Evolutionary conservation across 331 rosid genomes (phyloP), one percentile per base, ranked within the genome.

Genomic region (Acacia pycnantha): DNA sequence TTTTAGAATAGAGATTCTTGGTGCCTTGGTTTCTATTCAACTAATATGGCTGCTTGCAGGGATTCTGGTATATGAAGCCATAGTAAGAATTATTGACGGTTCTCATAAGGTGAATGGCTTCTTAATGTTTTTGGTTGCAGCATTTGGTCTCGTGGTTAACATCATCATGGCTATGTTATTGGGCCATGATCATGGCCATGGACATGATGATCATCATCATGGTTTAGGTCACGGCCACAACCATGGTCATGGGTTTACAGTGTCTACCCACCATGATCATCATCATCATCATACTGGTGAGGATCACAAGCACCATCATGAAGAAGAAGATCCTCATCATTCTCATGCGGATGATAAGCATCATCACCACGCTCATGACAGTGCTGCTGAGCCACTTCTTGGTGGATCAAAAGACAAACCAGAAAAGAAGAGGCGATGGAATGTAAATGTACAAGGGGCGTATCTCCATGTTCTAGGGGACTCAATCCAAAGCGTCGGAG

Each of bases 391-490:
- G 66, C 91, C 91, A 56, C 90, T 92, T 76, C 79, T 92, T 15
- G 85, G 79, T 19, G 86, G 81, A 79, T 82, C 91, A 66, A 51
- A 84, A 70, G 77, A n/a, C n/a, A 82, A 16, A 58, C n/a, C 77
- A 1, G 82, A 73, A 79, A 82, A 87, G 87, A 90, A 88, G 90
- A 84, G 59, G 83, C 83, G 74, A 54, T n/a, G 87, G 81, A 90
- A 88, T 87, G 81, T 92, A 82, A 92, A 92, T 46, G 88, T 92
- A 41, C 93, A 86, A 74, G 94, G 97, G 46, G 97, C 97, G 16
- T 92, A 90, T 87, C 97, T 92, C 70, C 94, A 92, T 69, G 94
- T 92, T 24, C 94, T 92, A 2, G 94, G 97, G 65, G 97, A 92
- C 86, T 89, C 90, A 0, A 58, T 88, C 73, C 97, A 92, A 59